A percentile compares a stretch with the other conserved stretches of the same genome.
Conservation (phyloP, 2,329 filamentous ascomycete genomes). For the Aspergillus sojae region DNA sequence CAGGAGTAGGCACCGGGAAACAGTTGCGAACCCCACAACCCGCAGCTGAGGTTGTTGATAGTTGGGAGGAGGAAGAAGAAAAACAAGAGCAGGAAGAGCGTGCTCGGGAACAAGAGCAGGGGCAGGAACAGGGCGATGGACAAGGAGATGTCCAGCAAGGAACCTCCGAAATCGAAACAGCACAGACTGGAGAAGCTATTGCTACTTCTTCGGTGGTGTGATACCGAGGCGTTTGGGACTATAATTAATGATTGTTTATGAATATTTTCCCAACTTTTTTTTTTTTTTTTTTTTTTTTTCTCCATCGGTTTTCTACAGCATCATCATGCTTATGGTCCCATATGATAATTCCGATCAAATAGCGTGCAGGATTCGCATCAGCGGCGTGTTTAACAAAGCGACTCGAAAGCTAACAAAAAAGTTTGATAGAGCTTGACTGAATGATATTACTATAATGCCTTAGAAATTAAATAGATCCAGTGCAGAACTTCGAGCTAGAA, state of each 20-base stretch:
- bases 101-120: constrained; percentile 18
- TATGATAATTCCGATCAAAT: background rate
- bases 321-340: background rate
- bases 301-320: background rate
- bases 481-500: background rate
- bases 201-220: constrained; percentile 45
- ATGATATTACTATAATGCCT: background rate
- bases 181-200: constrained; percentile 49
- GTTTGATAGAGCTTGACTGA: background rate
- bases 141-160: background rate
- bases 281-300: no score
- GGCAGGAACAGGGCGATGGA: constrained; percentile 15
- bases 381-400: background rate
- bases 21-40: constrained; percentile 25
- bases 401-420: background rate
- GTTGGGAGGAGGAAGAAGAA: constrained; percentile 51
- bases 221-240: background rate
- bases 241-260: background rate
- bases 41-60: constrained; percentile 42
- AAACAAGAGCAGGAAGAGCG: constrained; percentile 42
- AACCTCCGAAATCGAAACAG: background rate
- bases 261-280: background rate
- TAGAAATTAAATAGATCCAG: background rate
- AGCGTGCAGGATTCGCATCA: background rate
- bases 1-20: constrained; percentile 37